Base-by-base conservation (phyloP, 1,139 yeast genomes). In the Keqinozyma sinolaborantium region DNA sequence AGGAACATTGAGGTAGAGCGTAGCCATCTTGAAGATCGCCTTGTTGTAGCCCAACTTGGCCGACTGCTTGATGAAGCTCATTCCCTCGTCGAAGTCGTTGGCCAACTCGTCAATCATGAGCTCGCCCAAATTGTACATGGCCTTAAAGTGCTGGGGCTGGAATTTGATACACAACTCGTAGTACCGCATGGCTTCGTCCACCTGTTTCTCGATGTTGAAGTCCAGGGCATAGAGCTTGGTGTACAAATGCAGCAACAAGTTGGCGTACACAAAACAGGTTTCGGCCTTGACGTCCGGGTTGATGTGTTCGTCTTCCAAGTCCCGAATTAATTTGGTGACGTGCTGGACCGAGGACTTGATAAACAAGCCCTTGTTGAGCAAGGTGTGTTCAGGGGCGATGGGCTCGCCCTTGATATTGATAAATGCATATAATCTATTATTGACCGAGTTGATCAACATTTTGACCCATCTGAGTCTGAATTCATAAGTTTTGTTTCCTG, bases 331-430 rank as follows among this genome's bases (percentile, higher is more conserved):
- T 42, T 65, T 66, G 11, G 54, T 44, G 21, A 68, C 54, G 40
- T 70, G 74, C 19, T 60, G 66, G 16, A 60, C 56, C 15, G 70
- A 54, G 4, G 72, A 63, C 44, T 64, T 68, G 26, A 68, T 50
- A 43, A 66, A 70, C 15, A 59, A 48, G 8, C 55, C 50, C 43
- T 63, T 64, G 47, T 65, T 68, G 24, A 48, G 42, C 11, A 48
- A 46, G 8, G 53, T 54, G 33, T 59, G 60, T 21, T 60, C 69
- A 3, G 57, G 50, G 3, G 47, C 36, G n/a, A 64, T 50, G 11
- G 55, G 53, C 35, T 67, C 72, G 14, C 76, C 76, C 48, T 64
- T 66, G 35, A 70, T 66, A 44, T 65, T 69, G 34, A 70, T 61
- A 39, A 60, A 67, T 6, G 65, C 53, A 41, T 64, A 69, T 20